These are phyloP conservation scores for Leccinum arenicola DNA, from an alignment of 768 basidiomycete species.

Conservation along the genomic window DNA sequence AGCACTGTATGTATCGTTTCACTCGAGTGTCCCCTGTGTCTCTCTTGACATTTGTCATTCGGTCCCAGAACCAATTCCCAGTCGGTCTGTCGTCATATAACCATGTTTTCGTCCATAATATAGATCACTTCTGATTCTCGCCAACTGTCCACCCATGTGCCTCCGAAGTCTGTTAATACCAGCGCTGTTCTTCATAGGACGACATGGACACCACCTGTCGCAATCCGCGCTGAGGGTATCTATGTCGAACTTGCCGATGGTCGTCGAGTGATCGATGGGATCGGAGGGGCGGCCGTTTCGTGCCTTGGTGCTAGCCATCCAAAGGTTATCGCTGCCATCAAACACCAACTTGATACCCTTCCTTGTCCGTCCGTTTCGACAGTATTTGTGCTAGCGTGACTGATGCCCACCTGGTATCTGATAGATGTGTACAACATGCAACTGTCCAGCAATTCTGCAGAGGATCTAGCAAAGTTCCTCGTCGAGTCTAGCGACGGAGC, in stretches of 20 bases:
- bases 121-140: neutral
- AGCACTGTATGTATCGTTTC: neutral
- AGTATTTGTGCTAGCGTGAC: neutral
- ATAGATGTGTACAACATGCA: slow-evolving; percentile 88
- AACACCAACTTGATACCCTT: slow-evolving; percentile 76
- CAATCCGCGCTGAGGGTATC: slow-evolving; percentile 60
- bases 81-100: neutral
- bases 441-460: slow-evolving; percentile 76
- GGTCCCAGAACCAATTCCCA: neutral
- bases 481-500: slow-evolving; percentile 68
- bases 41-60: neutral
- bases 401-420: neutral
- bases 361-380: slow-evolving; percentile 61
- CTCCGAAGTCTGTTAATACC: slow-evolving; percentile 17
- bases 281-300: slow-evolving; percentile 83
- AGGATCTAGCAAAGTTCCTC: slow-evolving; percentile 68
- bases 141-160: neutral
- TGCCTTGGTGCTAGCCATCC: slow-evolving; percentile 77
- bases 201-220: slow-evolving; percentile 72
- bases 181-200: slow-evolving; percentile 62
- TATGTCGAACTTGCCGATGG: slow-evolving; percentile 75
- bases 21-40: neutral
- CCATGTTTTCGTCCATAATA: neutral
- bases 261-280: slow-evolving; percentile 65
- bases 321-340: slow-evolving; percentile 67